These are phyloP conservation scores for Echinochloa phyllopogon DNA, from an alignment of 176 grass and related monocot species.

Conservation along the genomic window DNA sequence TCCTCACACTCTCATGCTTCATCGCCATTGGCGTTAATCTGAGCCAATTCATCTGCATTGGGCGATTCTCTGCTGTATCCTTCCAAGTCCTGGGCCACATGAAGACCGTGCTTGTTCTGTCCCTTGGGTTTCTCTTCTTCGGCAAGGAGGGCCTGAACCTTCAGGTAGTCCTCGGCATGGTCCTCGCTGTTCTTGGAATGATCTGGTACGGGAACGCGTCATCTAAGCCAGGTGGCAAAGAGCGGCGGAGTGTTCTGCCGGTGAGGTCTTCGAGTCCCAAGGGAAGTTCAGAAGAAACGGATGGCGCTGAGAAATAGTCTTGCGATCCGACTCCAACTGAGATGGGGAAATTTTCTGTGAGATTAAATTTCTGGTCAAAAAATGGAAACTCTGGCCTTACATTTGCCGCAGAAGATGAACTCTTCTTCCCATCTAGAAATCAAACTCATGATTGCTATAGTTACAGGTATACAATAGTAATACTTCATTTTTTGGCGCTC, in stretches of 20 bases:
- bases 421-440: conserved; percentile 12
- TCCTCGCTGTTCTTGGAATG: conserved; percentile 82
- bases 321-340: neutral
- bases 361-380: conserved; percentile 26
- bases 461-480: conserved; percentile 34
- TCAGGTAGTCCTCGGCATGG: conserved; percentile 84
- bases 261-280: conserved; percentile 53
- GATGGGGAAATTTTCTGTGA: neutral
- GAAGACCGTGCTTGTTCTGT: conserved; percentile 86
- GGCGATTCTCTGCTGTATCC: conserved; percentile 79
- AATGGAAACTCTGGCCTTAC: conserved; percentile 16
- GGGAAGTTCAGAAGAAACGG: conserved; percentile 45
- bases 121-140: conserved; percentile 83
- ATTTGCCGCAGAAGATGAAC: conserved; percentile 29
- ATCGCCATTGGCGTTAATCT: conserved; percentile 84
- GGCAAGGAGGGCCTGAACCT: conserved; percentile 84
- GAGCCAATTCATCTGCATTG: conserved; percentile 95
- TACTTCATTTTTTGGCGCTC: conserved; percentile 18
- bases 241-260: conserved; percentile 47
- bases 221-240: conserved; percentile 78
- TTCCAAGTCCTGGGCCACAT: conserved; percentile 95
- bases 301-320: conserved; percentile 42
- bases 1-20: conserved; percentile 68
- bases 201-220: conserved; percentile 90
- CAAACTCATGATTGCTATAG: conserved; percentile 18